Base-by-base conservation (phyloP, 1,139 yeast genomes). In the Saccharomyces pastorianus region DNA sequence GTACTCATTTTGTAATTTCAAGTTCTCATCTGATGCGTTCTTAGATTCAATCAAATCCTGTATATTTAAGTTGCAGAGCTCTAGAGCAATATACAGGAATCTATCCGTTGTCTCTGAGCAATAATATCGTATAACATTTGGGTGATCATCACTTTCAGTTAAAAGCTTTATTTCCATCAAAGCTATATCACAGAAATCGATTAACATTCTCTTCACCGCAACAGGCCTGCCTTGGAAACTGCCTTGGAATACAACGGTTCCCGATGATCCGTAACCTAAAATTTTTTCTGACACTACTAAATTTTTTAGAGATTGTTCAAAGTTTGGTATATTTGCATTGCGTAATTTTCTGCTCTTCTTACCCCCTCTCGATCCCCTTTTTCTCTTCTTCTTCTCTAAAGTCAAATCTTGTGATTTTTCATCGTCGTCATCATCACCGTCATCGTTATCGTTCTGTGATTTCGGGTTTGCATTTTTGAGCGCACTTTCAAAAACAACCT, bases 131-230 rank as follows among this genome's bases (percentile, higher is more conserved):
- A 95, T 83, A 14, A 93, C 98, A 67, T 93, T 95, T 1, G 97
- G 95, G 69, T 93, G 98, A 68, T 90, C 96, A 65, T 93, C 99
- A 70, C 96, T 88, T 67, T 91, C 97, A 58, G 93, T 96, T 47
- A 93, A 72, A 26, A 91, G 71, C 29, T 86, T 78, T 11, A 95
- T 95, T 67, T 93, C 99, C 62, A 89, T 96, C n/a, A 91, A 85
- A 3, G 99, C 99, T 56, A 93, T 83, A 65, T 93, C 97, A 70
- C 87, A 93, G 65, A 91, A 93, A 66, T 91, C 96, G 46, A 91
- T 77, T 50, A 95, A 74, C 96, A 93, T 88, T 61, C 99, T 74
- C 68, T 93, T 95, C 3, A 93, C 95, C 0, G 99, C 99, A 8
- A 95, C 99, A 1, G 95, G 96, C 51, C 99, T 78, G 62, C 83